Base-by-base conservation (phyloP, 2,329 filamentous ascomycete genomes). In the Xylariaceae sp. region DNA sequence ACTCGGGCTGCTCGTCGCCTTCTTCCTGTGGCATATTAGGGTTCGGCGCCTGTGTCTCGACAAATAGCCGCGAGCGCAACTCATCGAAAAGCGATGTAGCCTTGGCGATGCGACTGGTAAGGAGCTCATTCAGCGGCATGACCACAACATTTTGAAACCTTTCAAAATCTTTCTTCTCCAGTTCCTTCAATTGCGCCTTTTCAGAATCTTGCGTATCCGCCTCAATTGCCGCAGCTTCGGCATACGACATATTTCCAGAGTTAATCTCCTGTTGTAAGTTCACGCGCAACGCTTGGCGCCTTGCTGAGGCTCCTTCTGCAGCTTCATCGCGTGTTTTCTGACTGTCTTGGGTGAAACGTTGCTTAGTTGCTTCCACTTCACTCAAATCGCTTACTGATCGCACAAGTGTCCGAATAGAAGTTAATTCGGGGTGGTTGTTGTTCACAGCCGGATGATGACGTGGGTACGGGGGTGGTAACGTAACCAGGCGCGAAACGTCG, bases 371-470 rank as follows among this genome's bases (percentile, higher is more conserved):
- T 52, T 87, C 82, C 4, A 93, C 75, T 65, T 94, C 89, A 13
- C 81, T 79, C 43, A 96, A 75, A 62, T 94, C 86, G 46, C 86
- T 88, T 33, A 96, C 75, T 1, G 81, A 79, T 11, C 92, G 84
- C 16, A 97, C 88, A 0, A 85, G 81, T 3, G 80, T 85, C 43
- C 94, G 86, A 40, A 90, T 92, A 1, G 85, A 81, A 0, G 87
- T 82, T n/a, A 99, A 81, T 60, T 95, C 88, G 0, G 94, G 94
- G 67, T 99, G 94, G 63, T 85, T 95, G 67, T 97, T 99, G 70
- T 96, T 97, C 13, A 97, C 90, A 0, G 94, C 94, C 7, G 94
- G 94, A 64, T 97, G 89, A 67, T 97, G 93, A 6, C 93, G 87
- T 1, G 94, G 94, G 70, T 96, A 97, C 2, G 94, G 90, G 1